phyloP scores from a whole-genome alignment of 768 basidiomycete genomes.

The Boletus vinaceobasis region DNA sequence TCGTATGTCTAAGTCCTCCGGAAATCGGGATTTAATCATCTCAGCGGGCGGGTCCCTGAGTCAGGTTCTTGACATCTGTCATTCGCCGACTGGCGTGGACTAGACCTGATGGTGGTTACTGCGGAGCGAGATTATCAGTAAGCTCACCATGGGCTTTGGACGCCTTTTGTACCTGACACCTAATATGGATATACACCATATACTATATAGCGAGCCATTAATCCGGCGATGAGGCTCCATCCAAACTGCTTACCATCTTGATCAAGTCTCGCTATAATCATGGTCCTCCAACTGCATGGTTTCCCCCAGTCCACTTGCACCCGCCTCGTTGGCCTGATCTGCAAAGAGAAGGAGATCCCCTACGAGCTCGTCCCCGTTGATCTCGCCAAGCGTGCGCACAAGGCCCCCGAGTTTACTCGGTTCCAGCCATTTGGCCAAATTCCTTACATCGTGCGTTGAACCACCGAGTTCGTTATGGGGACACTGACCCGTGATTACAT shows the following conservation, averaged over 20 bases:
- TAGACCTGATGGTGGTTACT: too few relatives aligned
- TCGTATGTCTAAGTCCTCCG: background rate
- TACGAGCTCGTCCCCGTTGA: conserved; percentile 50
- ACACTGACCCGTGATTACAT: background rate
- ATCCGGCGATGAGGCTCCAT: background rate
- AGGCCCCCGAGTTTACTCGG: conserved; percentile 38
- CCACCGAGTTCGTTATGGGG: too few relatives aligned
- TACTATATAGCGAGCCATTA: background rate
- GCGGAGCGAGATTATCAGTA: too few relatives aligned
- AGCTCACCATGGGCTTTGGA: too few relatives aligned
- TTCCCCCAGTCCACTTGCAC: conserved; percentile 43
- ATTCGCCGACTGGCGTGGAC: background rate
- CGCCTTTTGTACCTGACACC: too few relatives aligned
- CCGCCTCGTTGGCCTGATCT: conserved; percentile 46
- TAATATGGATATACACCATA: too few relatives aligned
- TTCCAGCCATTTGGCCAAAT: conserved; percentile 60
- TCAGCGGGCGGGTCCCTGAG: background rate
- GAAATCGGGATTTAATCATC: background rate
- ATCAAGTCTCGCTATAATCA: conserved; percentile 9
- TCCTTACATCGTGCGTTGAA: conserved; percentile 38
- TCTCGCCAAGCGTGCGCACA: conserved; percentile 43
- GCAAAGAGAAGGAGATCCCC: conserved; percentile 55
- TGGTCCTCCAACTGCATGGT: conserved; percentile 39
- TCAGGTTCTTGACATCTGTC: background rate
- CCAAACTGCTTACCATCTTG: background rate